Evolutionary conservation across 192 early-diverging fungal genomes (phyloP).

Genomic region (Coemansia furcata): DNA sequence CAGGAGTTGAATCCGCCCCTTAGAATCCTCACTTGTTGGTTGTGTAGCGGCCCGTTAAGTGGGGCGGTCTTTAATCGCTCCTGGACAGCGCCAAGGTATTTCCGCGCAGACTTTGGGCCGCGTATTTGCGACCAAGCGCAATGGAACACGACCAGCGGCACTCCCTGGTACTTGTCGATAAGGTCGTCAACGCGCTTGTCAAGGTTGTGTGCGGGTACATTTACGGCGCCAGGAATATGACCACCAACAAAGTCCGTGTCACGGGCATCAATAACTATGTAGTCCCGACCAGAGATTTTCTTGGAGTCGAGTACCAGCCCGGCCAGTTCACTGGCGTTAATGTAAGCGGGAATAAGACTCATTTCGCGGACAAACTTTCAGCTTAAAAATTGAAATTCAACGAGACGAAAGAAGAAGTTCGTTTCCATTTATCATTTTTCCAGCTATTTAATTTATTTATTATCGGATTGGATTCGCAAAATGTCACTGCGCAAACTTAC

Average conservation of each 20-base stretch:
- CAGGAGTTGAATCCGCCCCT: conserved; percentile 67
- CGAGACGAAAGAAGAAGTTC: background rate
- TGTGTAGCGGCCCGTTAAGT: conserved; percentile 5
- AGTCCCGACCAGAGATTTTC: conserved; percentile 62
- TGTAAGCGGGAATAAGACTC: background rate
- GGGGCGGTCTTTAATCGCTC: conserved; percentile 13
- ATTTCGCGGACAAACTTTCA: background rate
- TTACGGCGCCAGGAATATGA: conserved; percentile 74
- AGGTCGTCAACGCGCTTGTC: conserved; percentile 41
- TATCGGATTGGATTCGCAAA: background rate
- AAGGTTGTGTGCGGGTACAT: conserved; percentile 70
- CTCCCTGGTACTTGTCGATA: conserved; percentile 54
- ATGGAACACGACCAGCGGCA: conserved; percentile 78
- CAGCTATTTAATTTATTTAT: background rate
- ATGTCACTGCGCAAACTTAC: conserved; percentile 55
- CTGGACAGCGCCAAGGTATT: conserved; percentile 56
- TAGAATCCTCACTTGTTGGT: conserved; percentile 59
- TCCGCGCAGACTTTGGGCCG: conserved; percentile 70
- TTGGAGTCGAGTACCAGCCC: conserved; percentile 58
- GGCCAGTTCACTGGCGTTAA: conserved; percentile 51
- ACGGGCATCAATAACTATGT: conserved; percentile 73
- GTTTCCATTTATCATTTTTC: background rate
- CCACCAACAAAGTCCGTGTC: conserved; percentile 63
- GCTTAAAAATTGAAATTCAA: background rate
- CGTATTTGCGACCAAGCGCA: conserved; percentile 84